Evolutionary conservation across 2,329 filamentous ascomycete genomes (phyloP).

Genomic region (Neofusicoccum ribis): DNA sequence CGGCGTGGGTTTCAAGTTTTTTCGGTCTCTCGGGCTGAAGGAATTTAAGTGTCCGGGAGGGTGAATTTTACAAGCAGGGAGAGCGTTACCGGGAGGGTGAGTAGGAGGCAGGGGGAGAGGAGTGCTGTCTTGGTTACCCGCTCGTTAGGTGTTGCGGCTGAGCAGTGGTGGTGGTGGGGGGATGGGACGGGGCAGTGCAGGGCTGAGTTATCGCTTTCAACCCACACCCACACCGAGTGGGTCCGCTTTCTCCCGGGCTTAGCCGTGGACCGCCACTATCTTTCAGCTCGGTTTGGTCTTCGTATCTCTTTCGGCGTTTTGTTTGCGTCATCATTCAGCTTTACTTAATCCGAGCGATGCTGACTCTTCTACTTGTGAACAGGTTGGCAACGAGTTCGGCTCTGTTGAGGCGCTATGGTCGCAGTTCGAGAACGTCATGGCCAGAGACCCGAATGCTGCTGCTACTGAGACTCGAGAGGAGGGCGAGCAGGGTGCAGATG

Average conservation of each 20-base stretch:
- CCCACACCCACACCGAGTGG: too few relatives aligned
- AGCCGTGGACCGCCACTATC: background rate
- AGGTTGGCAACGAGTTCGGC: slow-evolving; percentile 96
- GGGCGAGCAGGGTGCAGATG: slow-evolving; percentile 25
- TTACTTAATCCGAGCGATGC: background rate
- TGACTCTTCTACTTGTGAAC: background rate
- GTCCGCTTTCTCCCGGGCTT: background rate
- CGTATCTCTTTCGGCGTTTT: background rate
- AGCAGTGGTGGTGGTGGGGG: too few relatives aligned
- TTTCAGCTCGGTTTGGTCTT: background rate
- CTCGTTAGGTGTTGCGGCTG: too few relatives aligned
- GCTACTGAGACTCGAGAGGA: slow-evolving; percentile 23
- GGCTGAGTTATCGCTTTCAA: too few relatives aligned
- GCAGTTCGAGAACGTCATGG: slow-evolving; percentile 96
- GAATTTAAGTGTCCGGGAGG: too few relatives aligned
- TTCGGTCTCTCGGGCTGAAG: too few relatives aligned
- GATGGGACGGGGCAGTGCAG: too few relatives aligned
- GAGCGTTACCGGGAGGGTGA: too few relatives aligned
- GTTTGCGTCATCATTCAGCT: background rate
- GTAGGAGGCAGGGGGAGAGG: too few relatives aligned
- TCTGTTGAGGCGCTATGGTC: slow-evolving; percentile 96
- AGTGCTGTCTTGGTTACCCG: too few relatives aligned
- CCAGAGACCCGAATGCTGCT: slow-evolving; percentile 40
- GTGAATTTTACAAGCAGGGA: too few relatives aligned
- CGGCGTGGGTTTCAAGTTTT: too few relatives aligned